These are phyloP conservation scores for Chenopodium album DNA, from an alignment of 148 eudicot genomes.

Conservation along the genomic window DNA sequence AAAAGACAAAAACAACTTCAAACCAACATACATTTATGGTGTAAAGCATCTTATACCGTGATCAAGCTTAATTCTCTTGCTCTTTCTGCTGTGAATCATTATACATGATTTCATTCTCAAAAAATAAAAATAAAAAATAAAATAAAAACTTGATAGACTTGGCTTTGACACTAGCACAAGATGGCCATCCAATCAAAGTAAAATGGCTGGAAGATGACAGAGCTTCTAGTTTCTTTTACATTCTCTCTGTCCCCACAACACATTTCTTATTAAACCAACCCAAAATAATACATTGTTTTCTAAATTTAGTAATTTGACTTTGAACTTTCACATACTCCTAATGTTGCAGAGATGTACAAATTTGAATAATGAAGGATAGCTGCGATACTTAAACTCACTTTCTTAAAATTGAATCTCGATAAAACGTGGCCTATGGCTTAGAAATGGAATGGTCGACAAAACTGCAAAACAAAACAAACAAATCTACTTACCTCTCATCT, in stretches of 20 bases:
- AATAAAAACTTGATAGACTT: not conserved
- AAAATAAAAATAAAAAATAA: too few relatives aligned
- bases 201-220: not conserved
- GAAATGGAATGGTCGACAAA: not conserved
- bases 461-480: not conserved
- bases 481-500: slow-evolving; percentile 72
- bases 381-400: not conserved
- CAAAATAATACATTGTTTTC: not conserved
- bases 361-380: not conserved
- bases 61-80: not conserved
- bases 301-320: too few relatives aligned
- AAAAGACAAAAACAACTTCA: not conserved
- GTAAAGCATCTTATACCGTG: not conserved
- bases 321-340: too few relatives aligned
- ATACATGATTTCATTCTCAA: not conserved
- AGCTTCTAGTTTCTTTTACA: not conserved
- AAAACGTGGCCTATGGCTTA: not conserved
- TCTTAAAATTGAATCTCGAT: not conserved
- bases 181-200: not conserved
- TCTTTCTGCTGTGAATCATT: not conserved
- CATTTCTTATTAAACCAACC: not conserved
- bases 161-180: not conserved
- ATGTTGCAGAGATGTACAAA: not conserved
- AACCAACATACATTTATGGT: slow-evolving; percentile 5
- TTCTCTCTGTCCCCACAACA: not conserved